Percentiles rank a stretch among this genome's conserved stretches.
These are phyloP conservation scores for Neurospora sp. DNA, from an alignment of 495 filamentous ascomycete genomes.

Conservation along the genomic window DNA sequence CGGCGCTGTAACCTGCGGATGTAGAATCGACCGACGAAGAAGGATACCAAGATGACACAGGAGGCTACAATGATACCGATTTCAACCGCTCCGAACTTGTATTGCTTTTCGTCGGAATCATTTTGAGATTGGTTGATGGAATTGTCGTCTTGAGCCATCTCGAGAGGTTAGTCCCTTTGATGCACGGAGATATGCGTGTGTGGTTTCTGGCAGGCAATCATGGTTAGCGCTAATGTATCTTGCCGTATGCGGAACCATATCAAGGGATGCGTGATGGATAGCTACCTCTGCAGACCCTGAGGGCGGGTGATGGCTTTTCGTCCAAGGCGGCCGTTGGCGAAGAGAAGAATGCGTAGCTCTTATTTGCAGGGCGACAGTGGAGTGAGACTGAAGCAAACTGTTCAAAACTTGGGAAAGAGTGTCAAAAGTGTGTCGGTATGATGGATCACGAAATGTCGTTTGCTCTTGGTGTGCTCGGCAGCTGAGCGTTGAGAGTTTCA, in stretches of 20 bases:
- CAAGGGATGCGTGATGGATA: background rate
- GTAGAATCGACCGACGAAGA: conserved; percentile 9
- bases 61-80: conserved; percentile 17
- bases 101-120: background rate
- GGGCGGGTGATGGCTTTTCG: background rate
- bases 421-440: background rate
- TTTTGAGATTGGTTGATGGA: conserved; percentile 4
- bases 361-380: background rate
- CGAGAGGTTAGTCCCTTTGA: background rate
- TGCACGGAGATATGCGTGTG: background rate
- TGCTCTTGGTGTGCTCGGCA: too few relatives aligned
- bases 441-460: too few relatives aligned
- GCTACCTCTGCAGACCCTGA: background rate
- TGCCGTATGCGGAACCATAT: background rate
- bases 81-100: conserved; percentile 6
- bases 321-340: background rate
- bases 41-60: conserved; percentile 1
- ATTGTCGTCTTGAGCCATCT: conserved; percentile 8
- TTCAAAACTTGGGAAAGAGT: background rate
- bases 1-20: conserved; percentile 10
- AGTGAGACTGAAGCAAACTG: background rate
- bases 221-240: background rate
- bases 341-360: background rate
- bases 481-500: too few relatives aligned
- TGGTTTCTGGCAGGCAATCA: background rate